Percentiles rank a stretch among this genome's conserved stretches.
Evolutionary conservation across 2,329 filamentous ascomycete species (phyloP).

Genomic region (Aspergillus ibericus): DNA sequence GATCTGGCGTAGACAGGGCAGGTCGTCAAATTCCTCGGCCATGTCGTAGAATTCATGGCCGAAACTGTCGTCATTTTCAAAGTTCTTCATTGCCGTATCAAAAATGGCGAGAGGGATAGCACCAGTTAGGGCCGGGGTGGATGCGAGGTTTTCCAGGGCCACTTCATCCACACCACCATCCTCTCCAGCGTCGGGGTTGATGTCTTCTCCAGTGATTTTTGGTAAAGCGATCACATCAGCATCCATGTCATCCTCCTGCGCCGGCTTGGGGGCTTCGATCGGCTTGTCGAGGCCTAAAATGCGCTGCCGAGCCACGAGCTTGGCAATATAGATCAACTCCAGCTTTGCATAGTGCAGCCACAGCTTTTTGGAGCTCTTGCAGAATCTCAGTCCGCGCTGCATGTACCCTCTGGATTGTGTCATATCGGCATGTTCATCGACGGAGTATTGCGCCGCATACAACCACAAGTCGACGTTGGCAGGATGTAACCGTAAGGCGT

Average conservation of each 20-base stretch:
- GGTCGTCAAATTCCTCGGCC: slow-evolving; percentile 67
- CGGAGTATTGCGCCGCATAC: slow-evolving; percentile 72
- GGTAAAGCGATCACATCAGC: slow-evolving; percentile 60
- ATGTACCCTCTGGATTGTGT: slow-evolving; percentile 79
- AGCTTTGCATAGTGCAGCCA: slow-evolving; percentile 90
- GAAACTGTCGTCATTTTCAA: slow-evolving; percentile 64
- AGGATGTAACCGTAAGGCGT: slow-evolving; percentile 81
- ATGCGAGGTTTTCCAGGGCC: slow-evolving; percentile 63
- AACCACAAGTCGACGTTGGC: slow-evolving; percentile 82
- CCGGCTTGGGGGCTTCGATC: slow-evolving; percentile 40
- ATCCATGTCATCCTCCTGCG: slow-evolving; percentile 48
- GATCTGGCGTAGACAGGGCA: slow-evolving; percentile 66
- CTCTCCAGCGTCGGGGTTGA: slow-evolving; percentile 56
- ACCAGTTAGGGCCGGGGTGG: slow-evolving; percentile 82
- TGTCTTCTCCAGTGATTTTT: slow-evolving; percentile 61
- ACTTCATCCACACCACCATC: slow-evolving; percentile 54
- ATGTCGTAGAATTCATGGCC: slow-evolving; percentile 79
- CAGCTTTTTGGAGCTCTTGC: slow-evolving; percentile 68
- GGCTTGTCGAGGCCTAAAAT: slow-evolving; percentile 62
- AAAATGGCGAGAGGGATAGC: slow-evolving; percentile 93
- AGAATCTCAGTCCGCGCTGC: slow-evolving; percentile 88
- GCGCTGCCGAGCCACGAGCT: slow-evolving; percentile 71
- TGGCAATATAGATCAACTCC: slow-evolving; percentile 88
- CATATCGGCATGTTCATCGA: slow-evolving; percentile 84
- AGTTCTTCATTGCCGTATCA: slow-evolving; percentile 77